These are phyloP conservation scores for Hypseocharis bilobata DNA, from an alignment of 441 rosid species.

Conservation along the genomic window DNA sequence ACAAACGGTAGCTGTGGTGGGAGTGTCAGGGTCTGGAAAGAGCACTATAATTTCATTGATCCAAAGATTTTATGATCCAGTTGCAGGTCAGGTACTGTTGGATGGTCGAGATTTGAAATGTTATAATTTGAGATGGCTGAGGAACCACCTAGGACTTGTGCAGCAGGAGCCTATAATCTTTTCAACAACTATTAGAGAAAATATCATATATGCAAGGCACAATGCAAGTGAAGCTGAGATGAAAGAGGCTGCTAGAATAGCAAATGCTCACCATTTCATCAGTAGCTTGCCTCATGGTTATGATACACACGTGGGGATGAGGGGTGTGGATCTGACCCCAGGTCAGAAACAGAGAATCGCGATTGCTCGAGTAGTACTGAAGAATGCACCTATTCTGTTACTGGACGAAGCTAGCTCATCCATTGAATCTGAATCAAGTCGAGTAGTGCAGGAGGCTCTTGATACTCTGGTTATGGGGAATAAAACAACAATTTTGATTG, in stretches of 20 bases:
- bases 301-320: conserved; percentile 88
- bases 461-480: conserved; percentile 92
- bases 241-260: conserved; percentile 96
- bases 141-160: conserved; percentile 80
- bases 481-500: conserved; percentile 83
- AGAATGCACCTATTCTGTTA: conserved; percentile 84
- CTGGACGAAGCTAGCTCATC: conserved; percentile 91
- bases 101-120: conserved; percentile 83
- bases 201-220: conserved; percentile 90
- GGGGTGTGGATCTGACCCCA: conserved; percentile 87
- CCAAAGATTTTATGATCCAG: conserved; percentile 93
- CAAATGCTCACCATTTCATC: conserved; percentile 96
- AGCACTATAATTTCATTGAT: conserved; percentile 90
- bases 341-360: conserved; percentile 98
- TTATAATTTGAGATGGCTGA: conserved; percentile 83
- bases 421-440: conserved; percentile 86
- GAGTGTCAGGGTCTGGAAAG: conserved; percentile 98
- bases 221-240: conserved; percentile 94
- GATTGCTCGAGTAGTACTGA: conserved; percentile 81
- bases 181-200: conserved; percentile 85
- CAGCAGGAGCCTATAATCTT: conserved; percentile 94
- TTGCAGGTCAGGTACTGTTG: conserved; percentile 83
- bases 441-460: conserved; percentile 93
- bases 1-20: conserved; percentile 88
- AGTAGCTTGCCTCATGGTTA: conserved; percentile 96